Base-by-base conservation (phyloP, 805 yeast genomes). In the Candida parachauliodes region DNA sequence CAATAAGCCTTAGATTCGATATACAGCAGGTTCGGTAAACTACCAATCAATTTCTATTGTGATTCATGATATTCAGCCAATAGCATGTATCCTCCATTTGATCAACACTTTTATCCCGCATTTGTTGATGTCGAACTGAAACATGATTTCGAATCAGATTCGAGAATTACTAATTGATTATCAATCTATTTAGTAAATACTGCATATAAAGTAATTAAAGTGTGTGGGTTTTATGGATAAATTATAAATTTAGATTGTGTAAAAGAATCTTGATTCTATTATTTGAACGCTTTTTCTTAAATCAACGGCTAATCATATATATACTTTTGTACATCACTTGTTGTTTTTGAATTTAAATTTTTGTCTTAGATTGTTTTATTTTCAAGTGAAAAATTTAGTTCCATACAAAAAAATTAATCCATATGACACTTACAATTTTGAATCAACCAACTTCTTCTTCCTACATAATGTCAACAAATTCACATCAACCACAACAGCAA, bases 371-470 rank as follows among this genome's bases (percentile, higher is more conserved):
- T 8, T 8, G 24, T 22, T 22, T n/a, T n/a, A 5, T 24, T 24
- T 24, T 5, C 5, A 5, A 24, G 27, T 24, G 27, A n/a, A n/a
- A n/a, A n/a, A n/a, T n/a, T n/a, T n/a, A n/a, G n/a, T 22, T 22
- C 14, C 28, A 26, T 10, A 11, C 28, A 14, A 26, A 26, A 26
- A 26, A 26, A 26, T 27, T 8, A 21, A 21, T 21, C 24, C 17
- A 10, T 15, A 27, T 27, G 30, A 27, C 30, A 27, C 5, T 27
- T 14, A 27, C 30, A 7, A 27, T 27, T 27, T 27, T 27, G 15
- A 27, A 27, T 15, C 27, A 24, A 24, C n/a, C 27, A 5, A 16
- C 5, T 27, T 27, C 16, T 12, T 14, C 30, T 7, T 27, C 14
- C 17, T 27, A 12, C 7, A 27, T 27, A 11, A 10, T 14, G 14